Evolutionary conservation across 805 yeast genomes (phyloP), one percentile per base, ranked within the genome.

Genomic region (Vanderwaltozyma polyspora): DNA sequence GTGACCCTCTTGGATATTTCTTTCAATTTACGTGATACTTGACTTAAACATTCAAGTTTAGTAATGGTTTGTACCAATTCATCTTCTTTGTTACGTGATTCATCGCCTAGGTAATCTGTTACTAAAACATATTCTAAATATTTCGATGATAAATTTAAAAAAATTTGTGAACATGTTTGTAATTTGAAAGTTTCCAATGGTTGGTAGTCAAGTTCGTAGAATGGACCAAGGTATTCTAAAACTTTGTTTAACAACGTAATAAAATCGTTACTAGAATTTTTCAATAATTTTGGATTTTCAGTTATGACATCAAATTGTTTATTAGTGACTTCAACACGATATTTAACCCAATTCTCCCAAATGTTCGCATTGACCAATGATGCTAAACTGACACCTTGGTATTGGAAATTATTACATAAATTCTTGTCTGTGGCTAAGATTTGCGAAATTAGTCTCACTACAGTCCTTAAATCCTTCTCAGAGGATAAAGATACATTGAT

Each of bases 181-280:
- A 56, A 32, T 35, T 55, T 55, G 30, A 42, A 49, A 23, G 39
- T 46, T 25, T 44, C 34, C 11, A 56, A 28, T 3, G 38, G 32
- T 5, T 39, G 37, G 23, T 44, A 41, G 23, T 44, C 34, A 21
- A 55, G 28, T 16, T 45, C 42, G 38, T 48, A 72, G 32, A 62
- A 56, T 4, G 68, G 64, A 36, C 59, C 59, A 30, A 65, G 44
- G 25, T 58, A 57, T 7, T 38, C 40, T 24, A 52, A 59, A 15
- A 61, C 62, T 34, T 72, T 72, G 32, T 52, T 54, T 35, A 74
- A 70, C 16, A 74, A 63, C 9, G 59, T 62, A 37, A 67, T 63
- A 4, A 72, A 67, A 39, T 68, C 63, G 2, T 48, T 36, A 0
- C 51, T 50, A n/a, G 55, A 50, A 25, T 37, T 36, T 7, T 25